Evolutionary conservation across 805 yeast genomes (phyloP), one percentile per base, ranked within the genome.

Genomic region (Myxozyma mucilagina): DNA sequence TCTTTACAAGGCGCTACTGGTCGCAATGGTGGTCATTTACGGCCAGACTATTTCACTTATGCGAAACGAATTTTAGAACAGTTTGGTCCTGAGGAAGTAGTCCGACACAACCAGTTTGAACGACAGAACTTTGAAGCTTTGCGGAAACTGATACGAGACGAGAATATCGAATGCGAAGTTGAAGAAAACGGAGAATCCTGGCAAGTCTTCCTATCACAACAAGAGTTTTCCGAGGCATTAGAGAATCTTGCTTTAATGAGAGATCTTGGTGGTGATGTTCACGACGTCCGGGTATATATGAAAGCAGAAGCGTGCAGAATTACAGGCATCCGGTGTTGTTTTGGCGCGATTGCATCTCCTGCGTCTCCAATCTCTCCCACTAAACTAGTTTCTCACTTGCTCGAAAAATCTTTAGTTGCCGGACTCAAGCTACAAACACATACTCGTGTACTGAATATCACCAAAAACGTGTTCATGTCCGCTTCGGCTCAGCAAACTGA

Each of bases 1-100:
- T 29, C 18, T 10, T 51, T 35, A 18, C 20, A 7, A 64, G 69
- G 70, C 38, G 83, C 83, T 6, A 78, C 82, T 1, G 83, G 80
- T 7, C 70, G 83, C 58, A 80, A 80, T 60, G 83, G 83, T 24
- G 83, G 83, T 1, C 83, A 80, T 63, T 64, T 80, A 57, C 78
- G 78, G 49, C 82, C 82, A 57, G 63, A 65, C 41, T 49, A 65
- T 7, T 67, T 48, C 42, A 41, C 50, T 8, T 65, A 47, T 47
- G 24, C 62, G n/a, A 52, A 24, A 31, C 29, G 24, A 10, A 34
- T 59, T 8, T 34, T 39, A 8, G 35, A 1, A 60, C 63, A 53
- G 68, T 70, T 53, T 71, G 76, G 56, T 61, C 56, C 60, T 13
- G 65, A 67, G 34, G 70, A 73, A 24, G 79, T 75, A 32, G 77